Conservation (phyloP, 116 monocot species). For the Zostera marina region DNA sequence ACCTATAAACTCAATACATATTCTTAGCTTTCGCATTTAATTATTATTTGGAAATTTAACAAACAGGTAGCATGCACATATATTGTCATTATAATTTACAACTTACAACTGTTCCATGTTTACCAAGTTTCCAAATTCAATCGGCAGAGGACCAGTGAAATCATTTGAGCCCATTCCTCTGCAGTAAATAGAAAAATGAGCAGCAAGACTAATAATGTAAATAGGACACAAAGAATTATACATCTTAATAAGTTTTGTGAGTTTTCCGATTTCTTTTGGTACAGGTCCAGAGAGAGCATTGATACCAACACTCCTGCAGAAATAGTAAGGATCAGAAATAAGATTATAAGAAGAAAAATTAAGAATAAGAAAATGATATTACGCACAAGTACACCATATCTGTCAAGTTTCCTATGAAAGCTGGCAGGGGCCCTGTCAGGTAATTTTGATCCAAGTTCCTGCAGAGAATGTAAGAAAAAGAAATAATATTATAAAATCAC, state of each 20-base stretch:
- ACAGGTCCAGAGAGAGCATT: conserved; percentile 12
- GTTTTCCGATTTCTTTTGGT: conserved; percentile 14
- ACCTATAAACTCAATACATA: conserved; percentile 19
- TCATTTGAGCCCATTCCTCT: conserved; percentile 49
- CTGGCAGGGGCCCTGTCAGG: conserved; percentile 61
- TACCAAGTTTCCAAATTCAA: conserved; percentile 57
- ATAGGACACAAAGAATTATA: conserved; percentile 5
- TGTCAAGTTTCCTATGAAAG: conserved; percentile 46
- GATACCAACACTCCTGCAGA: conserved; percentile 5
- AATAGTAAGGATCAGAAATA: background rate
- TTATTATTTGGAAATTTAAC: background rate
- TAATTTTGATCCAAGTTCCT: conserved; percentile 63
- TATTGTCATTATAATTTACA: background rate
- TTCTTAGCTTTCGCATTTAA: background rate
- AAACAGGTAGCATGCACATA: background rate
- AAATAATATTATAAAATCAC: background rate
- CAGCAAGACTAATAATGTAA: background rate
- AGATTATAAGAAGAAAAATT: too few species aligned
- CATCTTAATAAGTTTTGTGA: conserved; percentile 4
- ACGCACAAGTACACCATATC: conserved; percentile 7
- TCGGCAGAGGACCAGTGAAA: conserved; percentile 64
- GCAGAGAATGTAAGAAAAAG: conserved; percentile 1
- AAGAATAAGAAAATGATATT: too few species aligned
- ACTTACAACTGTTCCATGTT: conserved; percentile 43
- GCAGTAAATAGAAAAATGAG: conserved; percentile 12